Evolutionary conservation across 1,284 basidiomycete genomes (phyloP).

Genomic region (Somion occarium): DNA sequence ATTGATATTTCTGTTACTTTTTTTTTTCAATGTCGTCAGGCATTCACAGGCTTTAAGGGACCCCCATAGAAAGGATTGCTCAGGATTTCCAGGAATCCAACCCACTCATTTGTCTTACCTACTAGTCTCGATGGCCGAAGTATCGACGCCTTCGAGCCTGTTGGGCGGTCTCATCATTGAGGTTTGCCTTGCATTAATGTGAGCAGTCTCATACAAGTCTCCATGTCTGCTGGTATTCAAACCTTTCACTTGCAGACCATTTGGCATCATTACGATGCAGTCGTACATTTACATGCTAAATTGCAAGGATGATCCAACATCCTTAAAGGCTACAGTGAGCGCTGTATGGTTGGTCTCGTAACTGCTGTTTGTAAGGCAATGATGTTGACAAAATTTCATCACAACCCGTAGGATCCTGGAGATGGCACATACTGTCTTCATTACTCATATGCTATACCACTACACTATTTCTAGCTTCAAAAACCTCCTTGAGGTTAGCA

Average conservation of each 20-base stretch:
- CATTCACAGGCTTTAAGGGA: no score
- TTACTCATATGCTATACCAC: conserved; percentile 5
- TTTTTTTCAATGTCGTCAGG: no score
- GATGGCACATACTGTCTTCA: background rate
- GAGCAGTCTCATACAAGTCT: background rate
- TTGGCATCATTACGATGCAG: conserved; percentile 1
- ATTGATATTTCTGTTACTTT: no score
- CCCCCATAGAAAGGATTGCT: no score
- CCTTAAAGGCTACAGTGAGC: background rate
- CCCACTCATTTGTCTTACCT: background rate
- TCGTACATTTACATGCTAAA: conserved; percentile 3
- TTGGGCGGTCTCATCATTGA: conserved; percentile 4
- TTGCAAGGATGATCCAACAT: background rate
- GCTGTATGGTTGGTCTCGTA: background rate
- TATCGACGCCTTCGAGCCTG: background rate
- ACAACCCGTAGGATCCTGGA: conserved; percentile 1
- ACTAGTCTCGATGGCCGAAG: background rate
- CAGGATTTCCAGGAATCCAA: no score
- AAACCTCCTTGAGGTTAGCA: background rate
- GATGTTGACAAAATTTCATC: background rate
- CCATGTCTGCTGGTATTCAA: background rate
- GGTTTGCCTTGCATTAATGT: conserved; percentile 1
- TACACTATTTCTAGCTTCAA: conserved; percentile 2
- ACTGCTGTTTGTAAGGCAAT: background rate
- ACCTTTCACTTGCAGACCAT: background rate